Base-by-base conservation (phyloP, 2,329 filamentous ascomycete genomes). In the Cercospora nicotianae region DNA sequence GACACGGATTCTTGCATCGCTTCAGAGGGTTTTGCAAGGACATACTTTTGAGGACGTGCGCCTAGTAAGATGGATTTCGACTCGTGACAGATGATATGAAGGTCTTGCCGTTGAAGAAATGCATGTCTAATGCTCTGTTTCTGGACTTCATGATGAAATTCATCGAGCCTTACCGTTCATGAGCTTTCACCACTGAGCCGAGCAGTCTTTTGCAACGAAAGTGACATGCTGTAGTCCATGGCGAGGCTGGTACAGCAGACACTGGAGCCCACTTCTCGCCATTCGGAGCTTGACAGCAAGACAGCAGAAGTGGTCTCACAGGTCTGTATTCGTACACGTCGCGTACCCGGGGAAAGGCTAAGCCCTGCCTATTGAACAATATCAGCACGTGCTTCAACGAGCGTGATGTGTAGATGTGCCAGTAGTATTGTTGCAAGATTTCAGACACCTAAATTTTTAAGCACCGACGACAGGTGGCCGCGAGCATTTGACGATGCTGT, bases 401-500 rank as follows among this genome's bases (percentile, higher is more conserved):
- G 10, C 23, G 2, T 23, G 13, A 58, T 13, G 16, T 2, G 18
- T 18, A 36, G 16, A n/a, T 58, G 12, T 58, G 28, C 3, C 26
- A 26, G 51, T 3, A 31, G 20, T 58, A 3, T 28, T 31, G 55
- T 31, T 18, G 18, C 12, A n/a, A 31, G 1, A n/a, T 60, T 53
- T 65, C 64, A 65, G 64, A 65, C 57, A 65, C 80, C 80, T 77
- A 59, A 59, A 75, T 72, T 82, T 79, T 79, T 83, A 83, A 83
- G 81, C 82, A 83, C 78, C 81, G 81, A 83, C 81, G 75, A 78
- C 79, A 77, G 62, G 60, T 28, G 18, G 23, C 39, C 39, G 30
- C 57, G 45, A 76, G 77, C 77, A 82, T 83, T 76, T 83, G 80
- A 79, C 81, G 81, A 83, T 83, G 78, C 67, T 57, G 39, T 36